Evolutionary conservation across 2,329 filamentous ascomycete genomes (phyloP), one percentile per base, ranked within the genome.

Genomic region (Akanthomyces dipterigenus): DNA sequence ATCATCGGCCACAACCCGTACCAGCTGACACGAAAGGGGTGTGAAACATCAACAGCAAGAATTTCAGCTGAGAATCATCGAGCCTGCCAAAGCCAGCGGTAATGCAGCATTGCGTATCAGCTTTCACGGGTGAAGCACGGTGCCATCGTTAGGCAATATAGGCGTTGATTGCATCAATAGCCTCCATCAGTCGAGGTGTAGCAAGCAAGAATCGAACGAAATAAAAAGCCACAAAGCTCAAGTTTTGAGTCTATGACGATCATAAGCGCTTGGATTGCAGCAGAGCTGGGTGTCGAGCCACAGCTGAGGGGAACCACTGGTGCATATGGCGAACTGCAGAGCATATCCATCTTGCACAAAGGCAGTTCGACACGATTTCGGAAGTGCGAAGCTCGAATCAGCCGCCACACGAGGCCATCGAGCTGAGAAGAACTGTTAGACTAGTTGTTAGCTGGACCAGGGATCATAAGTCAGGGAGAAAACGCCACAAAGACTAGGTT

Each of bases 401-500:
- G 55, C 45, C 18, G 36, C 45, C 45, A 31, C 22, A 42, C 42
- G 55, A 58, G 45, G 45, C 55, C 45, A 31, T 50, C 34, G 36
- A 50, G 45, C 46, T 50, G 46, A 50, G 34, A 50, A 18, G 40
- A 12, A 43, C 36, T 16, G n/a, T 12, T 31, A 31, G 34, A 36
- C 31, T 58, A 40, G 45, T 38, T 18, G 45, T 38, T 18, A 26
- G 34, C 14, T 50, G n/a, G 20, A 34, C 18, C 55, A 43, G 24
- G 40, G 40, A 45, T 31, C 38, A 50, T 49, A 9, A 45, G 55
- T 50, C 45, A 58, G 55, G 34, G 5, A 50, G 34, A 58, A 51
- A 36, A 58, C 55, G 45, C 55, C 55, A 58, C 55, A 42, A 31
- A 18, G 46, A 34, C 55, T 20, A 58, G 36, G 31, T 45, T 49